These are phyloP conservation scores for Tolypocladium nubicola DNA, from an alignment of 2,329 filamentous ascomycete genomes.

Conservation along the genomic window DNA sequence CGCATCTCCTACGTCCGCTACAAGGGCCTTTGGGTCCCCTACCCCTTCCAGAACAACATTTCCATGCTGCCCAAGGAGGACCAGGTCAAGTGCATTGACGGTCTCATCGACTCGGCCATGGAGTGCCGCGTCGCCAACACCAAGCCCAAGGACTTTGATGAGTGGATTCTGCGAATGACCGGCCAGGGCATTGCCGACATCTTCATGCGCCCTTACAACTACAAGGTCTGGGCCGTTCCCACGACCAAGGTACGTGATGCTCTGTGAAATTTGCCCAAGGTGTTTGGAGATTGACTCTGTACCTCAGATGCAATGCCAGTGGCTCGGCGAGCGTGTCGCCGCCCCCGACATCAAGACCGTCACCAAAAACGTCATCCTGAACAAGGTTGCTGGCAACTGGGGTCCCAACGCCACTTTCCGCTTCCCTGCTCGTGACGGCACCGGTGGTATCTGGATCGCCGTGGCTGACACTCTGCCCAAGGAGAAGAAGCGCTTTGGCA, in stretches of 20 bases:
- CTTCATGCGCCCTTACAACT: constrained; percentile 99
- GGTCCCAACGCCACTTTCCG: constrained; percentile 97
- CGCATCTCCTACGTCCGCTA: constrained; percentile 98
- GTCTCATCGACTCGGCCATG: constrained; percentile 88
- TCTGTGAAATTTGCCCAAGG: not conserved
- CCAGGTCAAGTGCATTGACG: constrained; percentile 87
- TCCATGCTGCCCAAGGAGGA: constrained; percentile 97
- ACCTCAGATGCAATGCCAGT: constrained; percentile 89
- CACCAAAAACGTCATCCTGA: constrained; percentile 87
- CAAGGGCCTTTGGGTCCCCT: constrained; percentile 93
- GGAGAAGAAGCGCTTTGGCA: constrained; percentile 85
- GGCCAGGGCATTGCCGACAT: constrained; percentile 82
- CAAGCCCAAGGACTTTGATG: constrained; percentile 94
- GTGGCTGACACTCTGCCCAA: constrained; percentile 87
- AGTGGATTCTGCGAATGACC: constrained; percentile 93
- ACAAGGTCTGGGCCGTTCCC: constrained; percentile 98
- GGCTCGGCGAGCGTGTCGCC: constrained; percentile 97
- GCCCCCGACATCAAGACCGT: constrained; percentile 91
- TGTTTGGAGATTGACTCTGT: not conserved
- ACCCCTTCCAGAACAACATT: constrained; percentile 99
- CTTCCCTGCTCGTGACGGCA: constrained; percentile 91
- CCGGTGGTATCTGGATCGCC: constrained; percentile 97
- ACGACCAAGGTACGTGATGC: constrained; percentile 69
- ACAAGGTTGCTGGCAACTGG: constrained; percentile 96
- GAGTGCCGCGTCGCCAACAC: constrained; percentile 77